These are phyloP conservation scores for Verticillium tricorpus DNA, from an alignment of 2,329 filamentous ascomycete genomes.

Conservation along the genomic window DNA sequence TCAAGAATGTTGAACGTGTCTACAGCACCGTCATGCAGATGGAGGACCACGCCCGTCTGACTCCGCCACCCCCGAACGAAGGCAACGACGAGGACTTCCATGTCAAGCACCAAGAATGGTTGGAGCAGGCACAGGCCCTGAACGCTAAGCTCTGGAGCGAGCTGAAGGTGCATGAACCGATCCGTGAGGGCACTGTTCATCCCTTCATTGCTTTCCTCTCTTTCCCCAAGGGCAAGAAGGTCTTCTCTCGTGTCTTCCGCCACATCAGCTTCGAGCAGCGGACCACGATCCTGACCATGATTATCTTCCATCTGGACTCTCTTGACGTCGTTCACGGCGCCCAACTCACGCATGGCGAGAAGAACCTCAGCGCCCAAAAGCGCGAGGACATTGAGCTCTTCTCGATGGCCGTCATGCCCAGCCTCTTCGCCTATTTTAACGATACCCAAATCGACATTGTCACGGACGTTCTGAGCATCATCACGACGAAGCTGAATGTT, in stretches of 20 bases:
- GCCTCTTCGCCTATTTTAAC: conserved; percentile 83
- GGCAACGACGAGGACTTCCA: conserved; percentile 64
- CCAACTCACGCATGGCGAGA: conserved; percentile 68
- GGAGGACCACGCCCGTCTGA: conserved; percentile 83
- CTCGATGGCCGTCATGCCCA: conserved; percentile 80
- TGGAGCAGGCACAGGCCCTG: conserved; percentile 63
- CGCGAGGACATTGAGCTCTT: conserved; percentile 94
- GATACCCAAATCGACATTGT: conserved; percentile 90
- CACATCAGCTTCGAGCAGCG: conserved; percentile 90
- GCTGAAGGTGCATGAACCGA: conserved; percentile 90
- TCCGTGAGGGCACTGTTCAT: conserved; percentile 71
- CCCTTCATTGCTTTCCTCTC: conserved; percentile 96
- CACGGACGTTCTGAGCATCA: conserved; percentile 79
- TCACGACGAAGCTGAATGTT: conserved; percentile 73
- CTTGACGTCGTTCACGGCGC: conserved; percentile 85
- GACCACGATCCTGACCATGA: conserved; percentile 92
- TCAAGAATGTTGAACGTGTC: conserved; percentile 83
- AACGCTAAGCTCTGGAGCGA: conserved; percentile 80
- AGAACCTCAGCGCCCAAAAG: conserved; percentile 65
- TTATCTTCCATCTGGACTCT: conserved; percentile 87
- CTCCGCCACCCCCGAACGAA: conserved; percentile 60
- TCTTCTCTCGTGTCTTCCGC: conserved; percentile 89
- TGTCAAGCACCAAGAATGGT: conserved; percentile 75
- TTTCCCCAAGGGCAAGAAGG: conserved; percentile 93
- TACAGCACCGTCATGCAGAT: conserved; percentile 88